Base-by-base conservation (phyloP, 139 green algal species). In the Chlamydomonas schloesseri region DNA sequence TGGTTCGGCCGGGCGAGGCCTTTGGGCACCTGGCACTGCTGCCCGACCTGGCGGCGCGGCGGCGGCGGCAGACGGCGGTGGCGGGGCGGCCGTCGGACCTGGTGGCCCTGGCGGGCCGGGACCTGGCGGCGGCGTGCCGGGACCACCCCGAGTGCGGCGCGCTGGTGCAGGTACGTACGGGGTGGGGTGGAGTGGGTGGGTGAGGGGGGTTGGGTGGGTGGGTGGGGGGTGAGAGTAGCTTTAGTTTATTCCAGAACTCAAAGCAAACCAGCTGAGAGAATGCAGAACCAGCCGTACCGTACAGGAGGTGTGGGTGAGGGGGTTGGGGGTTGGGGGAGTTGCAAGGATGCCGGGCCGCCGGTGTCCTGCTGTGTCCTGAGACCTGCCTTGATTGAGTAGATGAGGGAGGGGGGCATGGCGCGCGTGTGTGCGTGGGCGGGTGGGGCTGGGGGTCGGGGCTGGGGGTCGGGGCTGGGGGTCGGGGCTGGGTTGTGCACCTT, bases 11-110 rank as follows among this genome's bases (percentile, higher is more conserved):
- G 0, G 78, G 78, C 3, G 78, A 84, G 64, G 28, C 42, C 17
- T 75, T 74, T 31, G 67, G 78, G 23, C 29, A 84, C 64, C 78
- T 84, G 64, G 62, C 64, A 18, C 64, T 84, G 62, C 65, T 84
- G 78, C 78, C 78, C 13, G 60, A 84, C 47, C 46, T 73, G 64
- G 64, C 23, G 29, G 78, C 78, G 29, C 29, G 78, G 78, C 42
- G 78, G 64, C 64, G 67, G 17, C 9, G 5, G 15, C 46, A 20
- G 28, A 84, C 64, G 5, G 78, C 78, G 5, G 46, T 75, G 17
- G 62, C 64, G 29, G 64, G 64, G 1, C 28, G 28, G 37, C 17
- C 77, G 18, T 50, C 62, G 28, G 77, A 83, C 78, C 20, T 84
- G 37, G 78, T 73, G 17, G 46, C 47, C 11, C 78, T 84, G 78